These are phyloP conservation scores for Russula vinacea DNA, from an alignment of 768 basidiomycete species.

Conservation along the genomic window DNA sequence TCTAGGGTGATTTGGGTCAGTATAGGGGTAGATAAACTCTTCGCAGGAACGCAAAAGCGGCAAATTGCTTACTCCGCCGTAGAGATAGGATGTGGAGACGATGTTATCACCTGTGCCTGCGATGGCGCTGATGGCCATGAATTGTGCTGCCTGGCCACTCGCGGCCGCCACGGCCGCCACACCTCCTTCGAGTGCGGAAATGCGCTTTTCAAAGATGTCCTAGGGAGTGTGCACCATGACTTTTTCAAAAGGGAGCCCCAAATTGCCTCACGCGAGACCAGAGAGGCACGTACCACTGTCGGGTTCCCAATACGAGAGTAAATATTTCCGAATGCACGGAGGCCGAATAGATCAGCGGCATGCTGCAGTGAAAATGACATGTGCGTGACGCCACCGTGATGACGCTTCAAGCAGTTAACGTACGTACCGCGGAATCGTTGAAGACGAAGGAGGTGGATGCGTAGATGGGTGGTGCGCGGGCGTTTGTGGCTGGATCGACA, in stretches of 20 bases:
- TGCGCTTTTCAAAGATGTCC: conserved; percentile 78
- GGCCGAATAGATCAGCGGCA: conserved; percentile 66
- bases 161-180: conserved; percentile 69
- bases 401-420: too few species aligned
- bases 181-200: conserved; percentile 79
- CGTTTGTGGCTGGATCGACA: conserved; percentile 61
- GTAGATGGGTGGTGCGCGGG: conserved; percentile 77
- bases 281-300: conserved; percentile 48
- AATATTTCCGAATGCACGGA: conserved; percentile 54
- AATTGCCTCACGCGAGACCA: not conserved
- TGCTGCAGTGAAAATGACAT: conserved; percentile 47
- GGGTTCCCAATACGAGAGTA: conserved; percentile 71
- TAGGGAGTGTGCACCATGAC: conserved; percentile 31
- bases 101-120: conserved; percentile 73
- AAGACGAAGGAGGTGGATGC: conserved; percentile 70
- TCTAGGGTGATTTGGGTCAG: conserved; percentile 37
- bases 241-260: not conserved
- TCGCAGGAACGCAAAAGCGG: not conserved
- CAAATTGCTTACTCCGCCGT: conserved; percentile 55
- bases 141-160: conserved; percentile 76
- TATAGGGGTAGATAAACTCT: not conserved
- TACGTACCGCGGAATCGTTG: conserved; percentile 59
- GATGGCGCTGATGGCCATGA: conserved; percentile 47
- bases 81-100: conserved; percentile 63
- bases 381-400: not conserved